Percentiles rank a stretch among this genome's conserved stretches.
These are phyloP conservation scores for Vaccinium myrtillus DNA, from an alignment of 148 eudicot genomes.

Conservation along the genomic window DNA sequence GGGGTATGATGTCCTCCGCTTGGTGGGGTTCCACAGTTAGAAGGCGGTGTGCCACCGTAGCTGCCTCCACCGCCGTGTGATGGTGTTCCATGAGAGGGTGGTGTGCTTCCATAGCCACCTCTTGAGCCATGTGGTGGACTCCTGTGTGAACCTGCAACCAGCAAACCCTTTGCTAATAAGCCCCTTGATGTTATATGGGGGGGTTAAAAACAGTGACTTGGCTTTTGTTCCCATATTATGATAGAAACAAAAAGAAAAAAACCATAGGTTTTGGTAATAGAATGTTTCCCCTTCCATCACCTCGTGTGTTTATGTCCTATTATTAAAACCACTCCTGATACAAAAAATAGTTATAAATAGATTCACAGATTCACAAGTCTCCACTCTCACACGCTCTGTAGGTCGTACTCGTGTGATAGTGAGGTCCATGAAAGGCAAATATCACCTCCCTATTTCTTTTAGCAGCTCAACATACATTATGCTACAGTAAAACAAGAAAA, in stretches of 20 bases:
- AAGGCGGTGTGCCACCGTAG: constrained; percentile 14
- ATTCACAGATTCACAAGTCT: not conserved
- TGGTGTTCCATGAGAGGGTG: not conserved
- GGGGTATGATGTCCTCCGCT: constrained; percentile 37
- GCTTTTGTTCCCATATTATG: not conserved
- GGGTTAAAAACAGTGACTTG: not conserved
- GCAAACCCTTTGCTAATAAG: not conserved
- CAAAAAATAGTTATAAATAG: not conserved
- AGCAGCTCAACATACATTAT: no score
- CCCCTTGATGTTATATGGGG: not conserved
- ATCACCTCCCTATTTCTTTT: no score
- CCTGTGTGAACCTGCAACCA: constrained; percentile 28
- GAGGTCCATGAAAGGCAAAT: not conserved
- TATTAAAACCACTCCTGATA: not conserved
- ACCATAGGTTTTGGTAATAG: not conserved
- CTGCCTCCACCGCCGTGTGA: not conserved
- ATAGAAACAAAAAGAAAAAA: not conserved
- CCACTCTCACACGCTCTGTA: not conserved
- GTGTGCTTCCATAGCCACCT: constrained; percentile 9
- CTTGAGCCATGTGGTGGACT: constrained; percentile 19
- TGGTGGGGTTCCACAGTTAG: constrained; percentile 32
- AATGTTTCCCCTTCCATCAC: not conserved
- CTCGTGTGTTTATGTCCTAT: not conserved
- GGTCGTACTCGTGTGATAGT: not conserved
- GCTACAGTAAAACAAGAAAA: no score